A percentile compares a stretch with the other conserved stretches of the same genome.
phyloP scores from a whole-genome alignment of 1,284 basidiomycete genomes.

The Trametes versicolor region DNA sequence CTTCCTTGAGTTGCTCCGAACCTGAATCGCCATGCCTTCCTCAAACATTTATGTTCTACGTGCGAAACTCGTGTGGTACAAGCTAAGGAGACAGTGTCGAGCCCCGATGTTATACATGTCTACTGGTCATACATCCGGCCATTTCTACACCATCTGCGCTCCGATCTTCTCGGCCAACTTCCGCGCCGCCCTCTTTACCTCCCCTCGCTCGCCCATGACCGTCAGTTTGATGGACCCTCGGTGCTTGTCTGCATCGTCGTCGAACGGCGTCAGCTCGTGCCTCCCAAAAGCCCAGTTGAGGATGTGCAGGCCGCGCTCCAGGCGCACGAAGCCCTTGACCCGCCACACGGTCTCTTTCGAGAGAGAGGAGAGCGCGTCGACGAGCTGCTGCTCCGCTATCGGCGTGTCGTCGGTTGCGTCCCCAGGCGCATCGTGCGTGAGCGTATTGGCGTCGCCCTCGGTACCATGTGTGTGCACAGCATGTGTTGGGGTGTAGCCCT shows the following conservation, averaged over 20 bases:
- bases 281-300: slow-evolving; percentile 94
- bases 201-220: slow-evolving; percentile 89
- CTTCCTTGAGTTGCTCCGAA: neutral
- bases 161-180: slow-evolving; percentile 66
- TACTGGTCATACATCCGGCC: neutral
- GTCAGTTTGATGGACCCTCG: slow-evolving; percentile 66
- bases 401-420: neutral
- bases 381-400: slow-evolving; percentile 47
- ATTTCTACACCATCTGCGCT: slow-evolving; percentile 40
- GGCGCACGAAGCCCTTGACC: slow-evolving; percentile 83
- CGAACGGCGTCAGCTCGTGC: slow-evolving; percentile 68
- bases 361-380: slow-evolving; percentile 59
- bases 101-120: no score
- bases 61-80: neutral
- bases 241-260: slow-evolving; percentile 45
- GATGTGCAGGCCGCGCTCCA: slow-evolving; percentile 64
- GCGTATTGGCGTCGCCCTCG: neutral
- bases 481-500: slow-evolving; percentile 49
- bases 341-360: slow-evolving; percentile 79
- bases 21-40: neutral
- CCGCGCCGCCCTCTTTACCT: slow-evolving; percentile 68
- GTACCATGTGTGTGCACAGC: slow-evolving; percentile 29
- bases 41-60: neutral
- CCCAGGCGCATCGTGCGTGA: neutral
- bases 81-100: neutral